Conservation (phyloP, 352 stramenopile species). For the Phytopythium chamaehyphon region DNA sequence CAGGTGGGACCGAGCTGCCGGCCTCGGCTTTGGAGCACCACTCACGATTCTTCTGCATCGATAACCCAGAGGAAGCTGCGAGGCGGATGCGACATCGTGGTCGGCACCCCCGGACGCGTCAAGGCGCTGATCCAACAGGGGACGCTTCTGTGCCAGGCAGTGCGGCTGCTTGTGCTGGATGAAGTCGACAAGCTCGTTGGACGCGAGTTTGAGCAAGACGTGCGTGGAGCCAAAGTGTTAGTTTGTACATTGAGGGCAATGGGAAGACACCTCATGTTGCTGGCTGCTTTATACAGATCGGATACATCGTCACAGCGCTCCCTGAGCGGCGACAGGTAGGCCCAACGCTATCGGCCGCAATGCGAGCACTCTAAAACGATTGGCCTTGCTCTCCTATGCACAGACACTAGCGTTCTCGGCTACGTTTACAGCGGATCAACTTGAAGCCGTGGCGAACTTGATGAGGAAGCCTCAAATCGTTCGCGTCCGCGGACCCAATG, state of each 20-base stretch:
- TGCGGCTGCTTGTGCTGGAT: slow-evolving; percentile 70
- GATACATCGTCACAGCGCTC: slow-evolving; percentile 47
- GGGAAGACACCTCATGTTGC: neutral
- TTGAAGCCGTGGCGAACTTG: slow-evolving; percentile 34
- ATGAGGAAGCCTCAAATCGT: slow-evolving; percentile 79
- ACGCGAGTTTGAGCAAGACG: slow-evolving; percentile 60
- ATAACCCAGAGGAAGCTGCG: slow-evolving; percentile 12
- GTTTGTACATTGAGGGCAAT: neutral
- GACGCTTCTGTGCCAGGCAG: slow-evolving; percentile 33
- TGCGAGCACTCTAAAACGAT: too few species aligned
- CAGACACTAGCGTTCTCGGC: slow-evolving; percentile 77
- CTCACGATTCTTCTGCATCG: neutral
- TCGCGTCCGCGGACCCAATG: slow-evolving; percentile 44
- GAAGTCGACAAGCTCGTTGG: slow-evolving; percentile 82
- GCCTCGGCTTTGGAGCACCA: too few species aligned
- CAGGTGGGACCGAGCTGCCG: slow-evolving; percentile 20
- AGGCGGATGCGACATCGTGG: slow-evolving; percentile 52
- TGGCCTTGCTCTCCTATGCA: too few species aligned
- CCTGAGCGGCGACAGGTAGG: slow-evolving; percentile 57
- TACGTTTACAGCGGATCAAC: slow-evolving; percentile 70
- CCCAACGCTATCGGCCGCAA: too few species aligned
- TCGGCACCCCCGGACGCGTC: slow-evolving; percentile 71
- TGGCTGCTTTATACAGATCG: slow-evolving; percentile 30
- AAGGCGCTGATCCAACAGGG: slow-evolving; percentile 63
- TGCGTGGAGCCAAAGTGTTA: slow-evolving; percentile 7